These are phyloP conservation scores for Lagenidium giganteum DNA, from an alignment of 352 stramenopile genomes.

Conservation along the genomic window DNA sequence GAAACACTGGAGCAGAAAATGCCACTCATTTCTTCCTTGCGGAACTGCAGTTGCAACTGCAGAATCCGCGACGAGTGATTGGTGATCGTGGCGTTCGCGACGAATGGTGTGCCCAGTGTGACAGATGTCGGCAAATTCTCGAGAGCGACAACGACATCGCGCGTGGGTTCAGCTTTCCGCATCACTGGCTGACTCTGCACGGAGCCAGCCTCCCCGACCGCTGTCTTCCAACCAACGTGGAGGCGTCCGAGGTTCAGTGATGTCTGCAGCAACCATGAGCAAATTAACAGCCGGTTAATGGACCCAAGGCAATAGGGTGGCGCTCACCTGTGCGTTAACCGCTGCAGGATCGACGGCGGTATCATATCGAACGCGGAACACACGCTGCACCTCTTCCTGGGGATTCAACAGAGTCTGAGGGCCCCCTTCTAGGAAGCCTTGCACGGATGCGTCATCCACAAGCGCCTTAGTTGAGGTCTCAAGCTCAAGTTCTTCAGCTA, in stretches of 20 bases:
- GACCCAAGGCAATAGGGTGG: neutral
- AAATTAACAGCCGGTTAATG: neutral
- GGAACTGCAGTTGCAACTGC: constrained; percentile 76
- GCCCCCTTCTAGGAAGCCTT: constrained; percentile 25
- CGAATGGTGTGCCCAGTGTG: constrained; percentile 43
- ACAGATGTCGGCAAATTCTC: constrained; percentile 44
- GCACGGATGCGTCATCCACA: constrained; percentile 6
- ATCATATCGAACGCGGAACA: constrained; percentile 36
- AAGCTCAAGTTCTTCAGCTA: constrained; percentile 27
- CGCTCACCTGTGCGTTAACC: constrained; percentile 27
- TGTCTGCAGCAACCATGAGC: constrained; percentile 13
- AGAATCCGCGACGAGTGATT: constrained; percentile 64
- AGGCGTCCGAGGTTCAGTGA: constrained; percentile 69
- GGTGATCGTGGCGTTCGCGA: constrained; percentile 38
- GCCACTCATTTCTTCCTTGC: constrained; percentile 56
- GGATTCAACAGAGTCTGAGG: constrained; percentile 65
- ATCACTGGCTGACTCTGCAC: constrained; percentile 80
- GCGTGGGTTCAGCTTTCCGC: constrained; percentile 35
- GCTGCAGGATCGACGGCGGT: constrained; percentile 23
- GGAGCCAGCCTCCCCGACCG: constrained; percentile 71
- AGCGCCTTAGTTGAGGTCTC: constrained; percentile 7
- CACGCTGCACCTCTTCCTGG: constrained; percentile 73
- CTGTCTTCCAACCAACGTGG: constrained; percentile 80
- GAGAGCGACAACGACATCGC: constrained; percentile 42
- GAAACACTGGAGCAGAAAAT: constrained; percentile 72